Evolutionary conservation across 1,284 basidiomycete genomes (phyloP).

Genomic region (Gomphus sp.): DNA sequence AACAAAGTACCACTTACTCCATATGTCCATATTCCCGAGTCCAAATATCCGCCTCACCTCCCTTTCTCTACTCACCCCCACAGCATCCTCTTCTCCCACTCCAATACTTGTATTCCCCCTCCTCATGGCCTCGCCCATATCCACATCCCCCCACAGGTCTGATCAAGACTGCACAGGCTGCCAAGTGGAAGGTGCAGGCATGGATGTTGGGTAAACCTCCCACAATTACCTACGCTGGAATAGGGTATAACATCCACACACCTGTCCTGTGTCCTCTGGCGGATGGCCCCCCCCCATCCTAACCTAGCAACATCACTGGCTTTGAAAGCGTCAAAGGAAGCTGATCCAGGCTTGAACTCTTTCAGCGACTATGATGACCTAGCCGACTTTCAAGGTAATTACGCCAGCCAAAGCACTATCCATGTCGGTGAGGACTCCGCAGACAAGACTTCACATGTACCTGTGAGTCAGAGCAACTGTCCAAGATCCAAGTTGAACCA

Average conservation of each 20-base stretch:
- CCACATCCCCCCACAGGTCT: slow-evolving; percentile 62
- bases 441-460: neutral
- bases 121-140: too few relatives aligned
- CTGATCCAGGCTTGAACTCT: slow-evolving; percentile 45
- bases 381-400: slow-evolving; percentile 72
- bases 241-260: slow-evolving; percentile 52
- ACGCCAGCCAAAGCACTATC: slow-evolving; percentile 69
- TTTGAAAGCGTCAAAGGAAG: slow-evolving; percentile 4
- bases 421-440: slow-evolving; percentile 3
- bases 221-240: slow-evolving; percentile 67
- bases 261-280: slow-evolving; percentile 23
- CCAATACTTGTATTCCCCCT: too few relatives aligned
- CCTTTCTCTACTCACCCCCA: too few relatives aligned
- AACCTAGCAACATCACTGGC: neutral
- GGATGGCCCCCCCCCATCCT: neutral
- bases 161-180: slow-evolving; percentile 90
- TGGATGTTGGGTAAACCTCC: slow-evolving; percentile 97
- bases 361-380: slow-evolving; percentile 83
- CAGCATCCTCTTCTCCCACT: too few relatives aligned
- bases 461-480: neutral
- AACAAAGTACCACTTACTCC: too few relatives aligned
- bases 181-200: slow-evolving; percentile 93
- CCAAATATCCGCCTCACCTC: too few relatives aligned
- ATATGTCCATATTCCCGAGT: too few relatives aligned
- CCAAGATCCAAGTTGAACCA: slow-evolving; percentile 2